Base-by-base conservation (phyloP, 371 early-diverging fungal species). In the Dentiscutata heterogama region DNA sequence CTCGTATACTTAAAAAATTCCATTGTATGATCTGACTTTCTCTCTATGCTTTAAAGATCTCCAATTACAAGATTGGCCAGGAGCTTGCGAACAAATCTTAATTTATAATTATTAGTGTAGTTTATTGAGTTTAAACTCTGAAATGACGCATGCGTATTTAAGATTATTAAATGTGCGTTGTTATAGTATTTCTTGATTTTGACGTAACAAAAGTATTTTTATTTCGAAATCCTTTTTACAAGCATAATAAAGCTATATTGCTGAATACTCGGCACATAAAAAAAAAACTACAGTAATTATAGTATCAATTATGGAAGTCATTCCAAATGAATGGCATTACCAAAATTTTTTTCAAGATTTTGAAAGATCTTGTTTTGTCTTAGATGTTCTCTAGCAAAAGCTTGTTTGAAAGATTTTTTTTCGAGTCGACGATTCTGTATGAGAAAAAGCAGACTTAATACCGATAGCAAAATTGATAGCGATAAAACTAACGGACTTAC, bases 321-420 rank as follows among this genome's bases (percentile, higher is more conserved):
- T 11, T 86, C 88, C 79, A 87, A 50, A 61, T 85, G 88, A 54
- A 72, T 84, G 22, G 85, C 84, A 10, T 84, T 84, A 31, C 83
- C 74, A 27, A 71, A 82, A 80, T 89, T 87, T 82, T 90, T 85
- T 56, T 88, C 88, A 72, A 88, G 78, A 83, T 88, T 88, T 82
- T 89, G 88, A 80, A 91, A 83, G 64, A 86, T 86, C 76, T 84
- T 86, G 78, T 84, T 87, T 86, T 92, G 93, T 35, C 88, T 85
- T 67, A 76, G 82, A 83, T 89, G 90, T 85, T 94, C 95, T 53
- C 87, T 88, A 76, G 94, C 91, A 83, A 96, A 94, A 18, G 93
- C 93, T 25, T 88, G 81, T 87, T 94, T 93, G 25, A 92, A 93
- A 0, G 90, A 87, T 85, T 95, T 95, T 88, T 95, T 95, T 65